Percentiles rank a stretch among this genome's conserved stretches.
These are phyloP conservation scores for Arthrinium puccinioides DNA, from an alignment of 2,329 filamentous ascomycete genomes.

Conservation along the genomic window DNA sequence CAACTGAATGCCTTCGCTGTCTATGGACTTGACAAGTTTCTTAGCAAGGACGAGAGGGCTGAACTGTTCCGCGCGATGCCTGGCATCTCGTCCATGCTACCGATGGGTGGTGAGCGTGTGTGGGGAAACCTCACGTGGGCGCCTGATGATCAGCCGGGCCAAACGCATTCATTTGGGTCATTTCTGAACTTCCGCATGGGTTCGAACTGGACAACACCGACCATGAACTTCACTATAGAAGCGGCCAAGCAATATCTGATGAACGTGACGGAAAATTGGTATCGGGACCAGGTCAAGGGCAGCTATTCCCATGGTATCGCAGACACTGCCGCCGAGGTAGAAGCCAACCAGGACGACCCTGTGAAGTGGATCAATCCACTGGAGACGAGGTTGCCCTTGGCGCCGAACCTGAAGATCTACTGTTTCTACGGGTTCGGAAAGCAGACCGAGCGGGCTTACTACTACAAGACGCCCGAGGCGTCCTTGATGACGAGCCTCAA, in stretches of 20 bases:
- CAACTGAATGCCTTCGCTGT: constrained; percentile 95
- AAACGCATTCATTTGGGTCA: constrained; percentile 68
- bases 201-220: constrained; percentile 55
- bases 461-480: constrained; percentile 63
- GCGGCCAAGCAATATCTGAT: constrained; percentile 74
- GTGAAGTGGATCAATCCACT: constrained; percentile 93
- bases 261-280: constrained; percentile 78
- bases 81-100: constrained; percentile 92
- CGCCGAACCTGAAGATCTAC: constrained; percentile 87
- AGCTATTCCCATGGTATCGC: constrained; percentile 89
- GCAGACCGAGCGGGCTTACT: constrained; percentile 86
- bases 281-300: constrained; percentile 59
- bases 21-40: constrained; percentile 92
- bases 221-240: constrained; percentile 72
- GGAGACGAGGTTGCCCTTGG: constrained; percentile 77
- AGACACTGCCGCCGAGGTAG: constrained; percentile 69
- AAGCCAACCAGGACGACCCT: constrained; percentile 69
- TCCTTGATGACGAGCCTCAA: constrained; percentile 56
- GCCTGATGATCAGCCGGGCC: constrained; percentile 74
- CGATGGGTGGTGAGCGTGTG: constrained; percentile 86
- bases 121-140: constrained; percentile 88
- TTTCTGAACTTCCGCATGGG: constrained; percentile 75
- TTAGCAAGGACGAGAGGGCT: constrained; percentile 81
- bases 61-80: constrained; percentile 97
- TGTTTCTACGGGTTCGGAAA: constrained; percentile 97